Conservation (phyloP, 441 rosid species). For the Pelargonium cotyledonis region DNA sequence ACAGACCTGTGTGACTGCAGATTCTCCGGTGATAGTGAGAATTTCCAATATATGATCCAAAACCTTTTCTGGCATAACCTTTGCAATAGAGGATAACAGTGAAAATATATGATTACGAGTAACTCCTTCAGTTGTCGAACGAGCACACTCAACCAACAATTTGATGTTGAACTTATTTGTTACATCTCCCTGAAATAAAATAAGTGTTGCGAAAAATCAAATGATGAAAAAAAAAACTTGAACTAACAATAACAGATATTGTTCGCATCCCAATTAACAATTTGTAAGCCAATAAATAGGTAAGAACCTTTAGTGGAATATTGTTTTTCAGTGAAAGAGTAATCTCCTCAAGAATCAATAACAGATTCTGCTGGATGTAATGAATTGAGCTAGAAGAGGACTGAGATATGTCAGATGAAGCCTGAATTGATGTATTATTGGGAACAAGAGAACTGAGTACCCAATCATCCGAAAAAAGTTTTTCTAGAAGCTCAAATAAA, state of each 20-base stretch:
- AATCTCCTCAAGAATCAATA: constrained; percentile 70
- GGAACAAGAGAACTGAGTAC: constrained; percentile 19
- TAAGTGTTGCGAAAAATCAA: constrained; percentile 13
- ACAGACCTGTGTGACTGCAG: constrained; percentile 83
- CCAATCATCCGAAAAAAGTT: constrained; percentile 51
- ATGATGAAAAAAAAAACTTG: constrained; percentile 8
- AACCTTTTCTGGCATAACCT: constrained; percentile 59
- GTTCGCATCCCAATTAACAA: constrained; percentile 1
- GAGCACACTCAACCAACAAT: constrained; percentile 70
- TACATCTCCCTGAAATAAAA: constrained; percentile 50
- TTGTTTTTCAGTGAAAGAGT: constrained; percentile 34
- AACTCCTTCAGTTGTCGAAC: constrained; percentile 47
- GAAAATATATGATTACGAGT: constrained; percentile 64
- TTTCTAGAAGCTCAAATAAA: constrained; percentile 68
- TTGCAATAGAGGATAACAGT: constrained; percentile 55
- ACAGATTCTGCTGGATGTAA: constrained; percentile 59
- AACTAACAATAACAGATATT: neutral
- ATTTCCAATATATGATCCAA: constrained; percentile 63
- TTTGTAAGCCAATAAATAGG: constrained; percentile 13
- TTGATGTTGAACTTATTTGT: constrained; percentile 41
- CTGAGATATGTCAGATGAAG: constrained; percentile 42
- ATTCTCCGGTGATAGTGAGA: constrained; percentile 70
- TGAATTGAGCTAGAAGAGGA: constrained; percentile 29
- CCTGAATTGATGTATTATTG: constrained; percentile 32
- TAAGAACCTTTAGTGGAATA: constrained; percentile 48